Evolutionary conservation across 2,329 filamentous ascomycete species (phyloP).

Genomic region (Fusarium keratoplasticum): DNA sequence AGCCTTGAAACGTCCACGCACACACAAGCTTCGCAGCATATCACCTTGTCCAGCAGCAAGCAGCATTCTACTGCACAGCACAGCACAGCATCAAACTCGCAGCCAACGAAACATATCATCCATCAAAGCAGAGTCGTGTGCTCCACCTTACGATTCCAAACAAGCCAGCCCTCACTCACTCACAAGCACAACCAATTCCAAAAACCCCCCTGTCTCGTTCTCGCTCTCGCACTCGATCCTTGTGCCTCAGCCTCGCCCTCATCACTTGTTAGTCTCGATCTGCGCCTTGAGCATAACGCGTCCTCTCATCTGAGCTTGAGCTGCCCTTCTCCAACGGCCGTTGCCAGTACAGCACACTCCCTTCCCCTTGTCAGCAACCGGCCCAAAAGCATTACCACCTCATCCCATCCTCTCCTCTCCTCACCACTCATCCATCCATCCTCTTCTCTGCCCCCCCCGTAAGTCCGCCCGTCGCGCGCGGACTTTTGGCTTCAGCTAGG

Average conservation of each 20-base stretch:
- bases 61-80: not conserved
- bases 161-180: not conserved
- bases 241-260: slow-evolving; percentile 25
- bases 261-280: not conserved
- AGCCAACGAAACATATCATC: not conserved
- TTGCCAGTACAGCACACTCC: not conserved
- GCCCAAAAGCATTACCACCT: slow-evolving; percentile 20
- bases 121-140: not conserved
- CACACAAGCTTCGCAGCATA: not conserved
- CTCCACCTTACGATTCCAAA: slow-evolving; percentile 3
- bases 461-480: slow-evolving; percentile 37
- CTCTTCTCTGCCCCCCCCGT: slow-evolving; percentile 3
- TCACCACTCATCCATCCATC: slow-evolving; percentile 3
- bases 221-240: slow-evolving; percentile 31
- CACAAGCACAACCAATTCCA: not conserved
- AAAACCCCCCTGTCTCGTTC: slow-evolving; percentile 13
- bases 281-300: slow-evolving; percentile 35
- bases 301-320: not conserved
- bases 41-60: not conserved
- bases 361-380: slow-evolving; percentile 30
- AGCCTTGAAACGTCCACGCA: slow-evolving; percentile 6
- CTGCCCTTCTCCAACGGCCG: slow-evolving; percentile 12
- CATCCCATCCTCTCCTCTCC: slow-evolving; percentile 13
- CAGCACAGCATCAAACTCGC: not conserved
- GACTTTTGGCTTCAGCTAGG: slow-evolving; percentile 37